Conservation (phyloP, 129 eudicot genomes). For the Lonicera japonica region DNA sequence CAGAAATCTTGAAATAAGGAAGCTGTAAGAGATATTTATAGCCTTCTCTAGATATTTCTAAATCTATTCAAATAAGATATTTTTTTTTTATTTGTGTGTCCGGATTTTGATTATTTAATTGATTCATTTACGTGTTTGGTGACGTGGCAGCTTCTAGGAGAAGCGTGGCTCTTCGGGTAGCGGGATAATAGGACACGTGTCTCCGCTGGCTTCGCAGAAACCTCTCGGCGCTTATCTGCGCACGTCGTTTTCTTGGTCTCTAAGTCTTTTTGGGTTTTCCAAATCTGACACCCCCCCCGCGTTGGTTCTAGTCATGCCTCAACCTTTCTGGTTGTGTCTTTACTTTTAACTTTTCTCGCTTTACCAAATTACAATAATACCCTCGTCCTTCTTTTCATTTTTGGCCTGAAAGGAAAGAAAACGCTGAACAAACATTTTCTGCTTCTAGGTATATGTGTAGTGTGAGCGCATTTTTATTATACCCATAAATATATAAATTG, state of each 20-base stretch:
- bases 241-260: neutral
- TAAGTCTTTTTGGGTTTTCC: neutral
- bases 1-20: neutral
- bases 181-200: conserved; percentile 13
- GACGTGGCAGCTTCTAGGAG: conserved; percentile 16
- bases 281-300: neutral
- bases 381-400: too few relatives aligned
- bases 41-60: conserved; percentile 39
- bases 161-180: neutral
- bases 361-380: too few relatives aligned
- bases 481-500: too few relatives aligned
- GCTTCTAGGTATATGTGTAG: too few relatives aligned
- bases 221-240: conserved; percentile 1
- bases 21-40: conserved; percentile 26
- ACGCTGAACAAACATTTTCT: too few relatives aligned
- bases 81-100: conserved; percentile 3
- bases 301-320: neutral
- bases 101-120: too few relatives aligned
- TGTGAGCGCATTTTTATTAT: too few relatives aligned
- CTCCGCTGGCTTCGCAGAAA: conserved; percentile 9
- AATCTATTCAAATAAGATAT: neutral
- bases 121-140: neutral
- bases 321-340: too few relatives aligned
- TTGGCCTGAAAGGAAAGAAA: too few relatives aligned
- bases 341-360: too few relatives aligned